Evolutionary conservation across 768 basidiomycete genomes (phyloP), one percentile per base, ranked within the genome.

Genomic region (Leccinum pellstonianum): DNA sequence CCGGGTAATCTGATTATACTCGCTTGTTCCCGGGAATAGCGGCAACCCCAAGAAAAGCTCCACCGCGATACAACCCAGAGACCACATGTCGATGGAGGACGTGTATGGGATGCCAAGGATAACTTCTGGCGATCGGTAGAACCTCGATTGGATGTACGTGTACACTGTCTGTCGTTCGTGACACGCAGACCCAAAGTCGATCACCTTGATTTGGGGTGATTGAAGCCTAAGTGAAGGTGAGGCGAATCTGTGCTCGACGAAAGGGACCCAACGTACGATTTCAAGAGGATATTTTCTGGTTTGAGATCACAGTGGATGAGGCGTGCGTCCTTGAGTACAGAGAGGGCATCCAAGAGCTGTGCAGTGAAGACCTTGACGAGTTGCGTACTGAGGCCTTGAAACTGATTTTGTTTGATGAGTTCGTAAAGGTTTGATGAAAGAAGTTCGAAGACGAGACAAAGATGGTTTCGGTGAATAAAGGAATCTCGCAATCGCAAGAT

Each of bases 131-230:
- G 93, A 96, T 48, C 97, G 91, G 73, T 99, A 99, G 79, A 99
- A 99, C 53, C 97, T 85, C 9, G 95, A 98, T 71, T 99, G 97
- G 72, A 99, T 98, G 77, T 99, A 99, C 4, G 97, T 99, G 74
- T 99, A 99, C 47, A 98, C 95, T n/a, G 96, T 99, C 76, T 98
- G 95, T 67, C 93, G 88, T 77, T 98, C 97, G 72, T 98, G 95
- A 72, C 97, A 99, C 17, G 97, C 95, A 5, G 95, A 98, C 46
- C 97, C 97, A 77, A 98, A 98, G 78, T 98, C 96, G 71, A 99
- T 98, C 55, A 99, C 91, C 77, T 98, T 98, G 80, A 98, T 98
- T 75, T 94, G 90, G 3, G 96, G 96, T 10, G 95, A 94, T 81
- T 96, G 95, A 37, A 99, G 82, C 19, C 95, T 97, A 68, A 35